phyloP scores from a whole-genome alignment of 495 filamentous ascomycete species.

The Penicillium riverlandense region DNA sequence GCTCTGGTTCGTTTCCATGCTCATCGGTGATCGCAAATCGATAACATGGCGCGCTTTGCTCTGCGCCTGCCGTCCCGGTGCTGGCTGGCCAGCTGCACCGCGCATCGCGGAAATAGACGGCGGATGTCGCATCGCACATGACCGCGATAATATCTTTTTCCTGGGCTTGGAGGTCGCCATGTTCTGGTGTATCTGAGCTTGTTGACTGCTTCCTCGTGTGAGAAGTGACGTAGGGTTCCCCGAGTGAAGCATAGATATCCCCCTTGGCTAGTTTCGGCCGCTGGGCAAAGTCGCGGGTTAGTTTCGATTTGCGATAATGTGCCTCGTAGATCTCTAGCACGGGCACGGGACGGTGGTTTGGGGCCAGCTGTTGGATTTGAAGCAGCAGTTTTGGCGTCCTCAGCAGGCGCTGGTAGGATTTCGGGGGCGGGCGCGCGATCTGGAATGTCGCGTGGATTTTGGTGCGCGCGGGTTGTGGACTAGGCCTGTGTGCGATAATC shows the following conservation, averaged over 20 bases:
- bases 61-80: conserved; percentile 1
- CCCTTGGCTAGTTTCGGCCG: conserved; percentile 18
- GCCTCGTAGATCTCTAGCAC: conserved; percentile 34
- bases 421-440: conserved; percentile 30
- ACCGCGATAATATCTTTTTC: conserved; percentile 16
- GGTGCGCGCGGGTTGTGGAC: conserved; percentile 3
- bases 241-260: conserved; percentile 28
- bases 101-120: conserved; percentile 14
- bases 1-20: neutral
- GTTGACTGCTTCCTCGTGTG: neutral
- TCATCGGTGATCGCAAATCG: conserved; percentile 11
- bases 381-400: conserved; percentile 25
- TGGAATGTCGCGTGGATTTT: conserved; percentile 26
- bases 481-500: conserved; percentile 1
- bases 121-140: conserved; percentile 6
- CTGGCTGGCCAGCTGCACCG: conserved; percentile 12
- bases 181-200: conserved; percentile 5
- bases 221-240: conserved; percentile 16
- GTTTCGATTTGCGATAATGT: conserved; percentile 20
- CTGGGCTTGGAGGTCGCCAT: neutral
- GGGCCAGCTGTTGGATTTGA: conserved; percentile 33
- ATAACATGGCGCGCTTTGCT: conserved; percentile 8
- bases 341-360: conserved; percentile 20
- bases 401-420: conserved; percentile 19
- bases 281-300: conserved; percentile 11